Conservation (phyloP, 2,329 filamentous ascomycete genomes). For the Neonectria coccinea region DNA sequence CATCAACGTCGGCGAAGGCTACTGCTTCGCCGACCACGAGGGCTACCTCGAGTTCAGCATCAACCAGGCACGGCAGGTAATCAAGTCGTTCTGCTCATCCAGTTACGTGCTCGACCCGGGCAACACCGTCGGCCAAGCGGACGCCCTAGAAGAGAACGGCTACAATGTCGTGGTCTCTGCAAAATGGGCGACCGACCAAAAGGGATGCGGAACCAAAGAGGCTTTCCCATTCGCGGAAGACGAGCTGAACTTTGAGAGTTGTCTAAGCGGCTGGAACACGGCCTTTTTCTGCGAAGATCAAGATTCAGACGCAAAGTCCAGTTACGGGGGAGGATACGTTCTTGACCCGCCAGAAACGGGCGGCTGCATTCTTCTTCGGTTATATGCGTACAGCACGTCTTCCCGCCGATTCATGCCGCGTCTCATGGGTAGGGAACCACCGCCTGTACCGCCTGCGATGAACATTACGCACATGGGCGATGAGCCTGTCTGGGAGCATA, state of each 20-base stretch:
- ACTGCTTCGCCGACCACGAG: constrained; percentile 7
- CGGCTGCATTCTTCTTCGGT: constrained; percentile 26
- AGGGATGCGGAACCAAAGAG: constrained; percentile 16
- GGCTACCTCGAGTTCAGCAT: constrained; percentile 18
- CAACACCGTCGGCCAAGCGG: constrained; percentile 12
- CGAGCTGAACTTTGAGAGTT: not conserved
- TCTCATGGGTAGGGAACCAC: not conserved
- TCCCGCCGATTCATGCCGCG: constrained; percentile 11
- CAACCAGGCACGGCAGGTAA: constrained; percentile 1
- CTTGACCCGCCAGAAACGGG: constrained; percentile 17
- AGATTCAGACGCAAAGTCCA: constrained; percentile 7
- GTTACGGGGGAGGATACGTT: constrained; percentile 24
- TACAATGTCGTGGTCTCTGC: constrained; percentile 24
- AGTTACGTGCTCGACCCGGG: constrained; percentile 23
- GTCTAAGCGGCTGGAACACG: not conserved
- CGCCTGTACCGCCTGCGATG: constrained; percentile 5
- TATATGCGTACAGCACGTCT: constrained; percentile 25
- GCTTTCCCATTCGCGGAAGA: constrained; percentile 19
- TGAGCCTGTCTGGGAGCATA: constrained; percentile 11
- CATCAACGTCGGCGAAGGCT: constrained; percentile 15
- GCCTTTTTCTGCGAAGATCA: constrained; percentile 15
- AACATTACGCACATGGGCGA: constrained; percentile 23
- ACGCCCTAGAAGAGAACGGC: constrained; percentile 14
- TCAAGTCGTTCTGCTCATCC: constrained; percentile 25
- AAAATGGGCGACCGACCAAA: constrained; percentile 28